Evolutionary conservation across 129 eudicot genomes (phyloP).

Genomic region (Arctium lappa): DNA sequence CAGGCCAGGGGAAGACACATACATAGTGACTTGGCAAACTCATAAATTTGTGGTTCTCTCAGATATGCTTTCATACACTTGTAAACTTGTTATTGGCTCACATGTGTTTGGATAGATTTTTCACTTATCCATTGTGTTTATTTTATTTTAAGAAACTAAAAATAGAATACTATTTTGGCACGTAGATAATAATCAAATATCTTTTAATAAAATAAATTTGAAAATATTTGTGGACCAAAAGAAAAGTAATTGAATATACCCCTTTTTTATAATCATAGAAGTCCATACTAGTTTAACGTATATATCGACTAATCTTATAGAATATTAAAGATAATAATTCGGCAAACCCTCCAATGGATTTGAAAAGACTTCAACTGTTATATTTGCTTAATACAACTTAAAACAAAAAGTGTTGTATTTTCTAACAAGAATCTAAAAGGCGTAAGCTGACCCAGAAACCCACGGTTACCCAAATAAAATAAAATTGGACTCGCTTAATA

Average conservation of each 20-base stretch:
- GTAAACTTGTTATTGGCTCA: constrained; percentile 24
- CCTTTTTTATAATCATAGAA: too few species aligned
- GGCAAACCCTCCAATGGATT: too few species aligned
- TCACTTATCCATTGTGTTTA: constrained; percentile 19
- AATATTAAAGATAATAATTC: too few species aligned
- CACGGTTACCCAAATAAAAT: too few species aligned
- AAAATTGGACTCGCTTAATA: too few species aligned
- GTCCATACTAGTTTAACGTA: too few species aligned
- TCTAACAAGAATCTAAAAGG: too few species aligned
- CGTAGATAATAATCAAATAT: not conserved
- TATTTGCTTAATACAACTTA: too few species aligned
- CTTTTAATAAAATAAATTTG: not conserved
- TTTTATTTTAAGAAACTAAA: not conserved
- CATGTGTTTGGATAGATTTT: constrained; percentile 19
- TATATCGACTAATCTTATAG: too few species aligned
- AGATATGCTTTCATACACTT: constrained; percentile 20
- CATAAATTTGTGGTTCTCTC: constrained; percentile 14
- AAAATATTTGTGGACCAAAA: not conserved
- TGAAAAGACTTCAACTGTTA: too few species aligned
- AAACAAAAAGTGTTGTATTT: too few species aligned
- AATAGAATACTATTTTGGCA: not conserved
- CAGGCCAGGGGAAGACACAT: constrained; percentile 19
- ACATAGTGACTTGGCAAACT: constrained; percentile 20
- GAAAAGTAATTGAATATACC: not conserved
- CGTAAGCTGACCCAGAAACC: too few species aligned